These are phyloP conservation scores for Cornus florida DNA, from an alignment of 148 eudicot genomes.

Conservation along the genomic window DNA sequence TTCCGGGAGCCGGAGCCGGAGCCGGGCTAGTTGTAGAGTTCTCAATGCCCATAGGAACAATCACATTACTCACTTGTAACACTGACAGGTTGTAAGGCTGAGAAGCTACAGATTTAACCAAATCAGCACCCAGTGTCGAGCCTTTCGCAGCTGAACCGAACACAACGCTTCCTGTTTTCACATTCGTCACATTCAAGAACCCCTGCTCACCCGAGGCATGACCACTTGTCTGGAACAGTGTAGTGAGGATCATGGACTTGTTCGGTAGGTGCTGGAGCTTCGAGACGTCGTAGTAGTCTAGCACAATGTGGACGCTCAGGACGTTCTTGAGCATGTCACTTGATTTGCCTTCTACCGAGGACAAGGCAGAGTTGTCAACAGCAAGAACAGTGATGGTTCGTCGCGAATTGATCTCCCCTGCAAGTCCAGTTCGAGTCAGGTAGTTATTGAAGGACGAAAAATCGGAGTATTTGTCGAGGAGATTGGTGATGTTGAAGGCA, in stretches of 20 bases:
- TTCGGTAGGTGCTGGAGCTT: slow-evolving; percentile 27
- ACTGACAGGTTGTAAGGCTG: slow-evolving; percentile 39
- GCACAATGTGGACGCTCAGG: slow-evolving; percentile 39
- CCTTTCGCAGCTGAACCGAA: slow-evolving; percentile 28
- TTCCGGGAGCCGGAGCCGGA: slow-evolving; percentile 6
- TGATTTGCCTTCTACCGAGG: slow-evolving; percentile 27
- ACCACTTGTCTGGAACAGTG: slow-evolving; percentile 41
- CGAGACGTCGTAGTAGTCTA: slow-evolving; percentile 38
- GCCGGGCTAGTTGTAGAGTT: not conserved
- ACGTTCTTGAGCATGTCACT: slow-evolving; percentile 20
- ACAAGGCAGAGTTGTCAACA: slow-evolving; percentile 23
- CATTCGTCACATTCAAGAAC: slow-evolving; percentile 27
- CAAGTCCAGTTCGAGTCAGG: slow-evolving; percentile 37
- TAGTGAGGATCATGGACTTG: slow-evolving; percentile 22
- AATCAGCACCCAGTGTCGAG: slow-evolving; percentile 16
- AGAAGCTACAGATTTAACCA: slow-evolving; percentile 24
- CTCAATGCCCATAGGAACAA: slow-evolving; percentile 29
- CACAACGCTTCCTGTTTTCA: slow-evolving; percentile 11
- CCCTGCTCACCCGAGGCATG: slow-evolving; percentile 32
- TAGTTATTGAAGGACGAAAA: slow-evolving; percentile 45
- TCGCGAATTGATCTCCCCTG: slow-evolving; percentile 27
- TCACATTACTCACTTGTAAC: slow-evolving; percentile 32
- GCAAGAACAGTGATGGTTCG: slow-evolving; percentile 41
- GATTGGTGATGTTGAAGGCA: slow-evolving; percentile 43
- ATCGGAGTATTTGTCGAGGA: slow-evolving; percentile 27